A percentile compares a stretch with the other conserved stretches of the same genome.
phyloP scores from a whole-genome alignment of 495 filamentous ascomycete species.

The Hypoxylon rickii region DNA sequence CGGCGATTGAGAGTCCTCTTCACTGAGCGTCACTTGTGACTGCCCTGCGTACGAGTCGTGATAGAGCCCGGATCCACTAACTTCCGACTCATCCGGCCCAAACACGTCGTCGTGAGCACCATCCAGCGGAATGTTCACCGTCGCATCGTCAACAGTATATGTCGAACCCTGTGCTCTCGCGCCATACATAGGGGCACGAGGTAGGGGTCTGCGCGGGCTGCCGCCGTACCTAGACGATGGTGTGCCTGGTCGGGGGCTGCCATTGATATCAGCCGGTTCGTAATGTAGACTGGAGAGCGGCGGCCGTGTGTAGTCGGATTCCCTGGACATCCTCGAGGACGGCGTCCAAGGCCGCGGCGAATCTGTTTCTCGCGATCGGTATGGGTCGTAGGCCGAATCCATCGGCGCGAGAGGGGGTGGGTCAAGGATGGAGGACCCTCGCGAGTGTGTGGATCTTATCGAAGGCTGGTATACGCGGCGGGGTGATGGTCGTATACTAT shows the following conservation, averaged over 20 bases:
- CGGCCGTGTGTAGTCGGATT: constrained; percentile 68
- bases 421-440: constrained; percentile 48
- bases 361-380: constrained; percentile 37
- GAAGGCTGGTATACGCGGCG: constrained; percentile 55
- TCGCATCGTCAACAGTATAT: constrained; percentile 57
- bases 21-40: constrained; percentile 55
- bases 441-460: constrained; percentile 48
- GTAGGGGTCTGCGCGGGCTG: constrained; percentile 84
- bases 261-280: constrained; percentile 86
- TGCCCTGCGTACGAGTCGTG: constrained; percentile 69
- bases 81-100: constrained; percentile 58
- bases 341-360: constrained; percentile 78
- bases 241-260: constrained; percentile 86
- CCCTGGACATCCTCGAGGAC: constrained; percentile 54
- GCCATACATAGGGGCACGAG: constrained; percentile 85
- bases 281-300: constrained; percentile 72
- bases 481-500: constrained; percentile 43
- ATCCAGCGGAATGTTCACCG: constrained; percentile 63
- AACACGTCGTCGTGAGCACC: constrained; percentile 78
- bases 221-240: constrained; percentile 85
- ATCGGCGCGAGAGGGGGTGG: constrained; percentile 53
- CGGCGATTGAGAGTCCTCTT: constrained; percentile 48
- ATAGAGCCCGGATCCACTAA: constrained; percentile 44
- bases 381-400: constrained; percentile 51
- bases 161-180: constrained; percentile 43